Conservation (phyloP, 768 basidiomycete species). For the Exsudoporus frostii region DNA sequence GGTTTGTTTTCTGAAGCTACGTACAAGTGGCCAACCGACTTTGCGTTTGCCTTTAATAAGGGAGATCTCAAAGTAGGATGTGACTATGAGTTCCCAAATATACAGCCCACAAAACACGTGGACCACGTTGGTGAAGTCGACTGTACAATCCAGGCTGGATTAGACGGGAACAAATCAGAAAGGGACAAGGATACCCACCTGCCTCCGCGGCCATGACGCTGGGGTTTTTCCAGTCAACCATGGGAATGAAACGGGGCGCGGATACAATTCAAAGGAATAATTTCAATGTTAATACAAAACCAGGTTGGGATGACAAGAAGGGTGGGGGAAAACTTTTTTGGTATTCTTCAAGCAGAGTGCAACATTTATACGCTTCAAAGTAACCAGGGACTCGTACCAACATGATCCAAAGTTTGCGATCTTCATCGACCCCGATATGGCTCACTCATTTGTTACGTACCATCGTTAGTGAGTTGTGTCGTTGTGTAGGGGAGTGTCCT, state of each 20-base stretch:
- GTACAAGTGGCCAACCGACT: slow-evolving; percentile 68
- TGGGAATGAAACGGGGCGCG: slow-evolving; percentile 14
- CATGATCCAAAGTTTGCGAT: slow-evolving; percentile 6
- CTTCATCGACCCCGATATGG: slow-evolving; percentile 7
- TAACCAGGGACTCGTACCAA: slow-evolving; percentile 21
- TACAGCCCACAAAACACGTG: slow-evolving; percentile 66
- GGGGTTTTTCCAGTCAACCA: slow-evolving; percentile 28
- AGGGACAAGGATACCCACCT: slow-evolving; percentile 14
- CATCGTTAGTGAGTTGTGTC: background rate
- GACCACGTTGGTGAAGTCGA: slow-evolving; percentile 55
- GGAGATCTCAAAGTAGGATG: slow-evolving; percentile 67
- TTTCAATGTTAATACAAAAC: slow-evolving; percentile 8
- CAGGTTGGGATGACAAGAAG: slow-evolving; percentile 2
- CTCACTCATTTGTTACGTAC: slow-evolving; percentile 19
- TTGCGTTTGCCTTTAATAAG: slow-evolving; percentile 53
- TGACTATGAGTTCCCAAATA: slow-evolving; percentile 63
- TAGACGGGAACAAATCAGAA: background rate
- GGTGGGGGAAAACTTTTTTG: slow-evolving; percentile 2
- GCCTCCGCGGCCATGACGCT: slow-evolving; percentile 21
- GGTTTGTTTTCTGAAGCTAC: slow-evolving; percentile 20
- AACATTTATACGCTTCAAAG: slow-evolving; percentile 23
- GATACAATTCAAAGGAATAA: slow-evolving; percentile 9
- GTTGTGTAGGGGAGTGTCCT: background rate
- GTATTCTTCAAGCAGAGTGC: background rate
- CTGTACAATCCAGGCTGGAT: slow-evolving; percentile 31